These are phyloP conservation scores for Balansia obtecta DNA, from an alignment of 2,329 filamentous ascomycete species.

Conservation along the genomic window DNA sequence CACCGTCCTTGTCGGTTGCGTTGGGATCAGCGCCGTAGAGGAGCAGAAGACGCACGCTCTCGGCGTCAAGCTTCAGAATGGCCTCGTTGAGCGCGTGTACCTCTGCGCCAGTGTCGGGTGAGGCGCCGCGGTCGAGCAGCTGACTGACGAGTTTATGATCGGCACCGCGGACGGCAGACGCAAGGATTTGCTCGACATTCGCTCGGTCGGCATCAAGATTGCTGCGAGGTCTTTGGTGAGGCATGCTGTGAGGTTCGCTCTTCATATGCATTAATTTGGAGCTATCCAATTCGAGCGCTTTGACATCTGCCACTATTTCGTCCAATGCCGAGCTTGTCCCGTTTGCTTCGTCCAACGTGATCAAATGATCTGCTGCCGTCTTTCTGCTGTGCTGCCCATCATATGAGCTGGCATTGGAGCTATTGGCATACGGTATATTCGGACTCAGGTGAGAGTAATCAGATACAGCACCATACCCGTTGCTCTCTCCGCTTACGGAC, in stretches of 20 bases:
- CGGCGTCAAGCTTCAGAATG: constrained; percentile 35
- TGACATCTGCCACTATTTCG: constrained; percentile 19
- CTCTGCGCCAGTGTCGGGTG: constrained; percentile 34
- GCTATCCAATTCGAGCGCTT: constrained; percentile 27
- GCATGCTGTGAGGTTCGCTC: constrained; percentile 37
- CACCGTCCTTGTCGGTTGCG: constrained; percentile 30
- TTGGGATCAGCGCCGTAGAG: constrained; percentile 48
- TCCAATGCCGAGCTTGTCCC: constrained; percentile 12
- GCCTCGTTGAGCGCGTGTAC: constrained; percentile 40
- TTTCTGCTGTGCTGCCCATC: constrained; percentile 14
- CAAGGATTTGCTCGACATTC: constrained; percentile 33
- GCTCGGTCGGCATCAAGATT: constrained; percentile 27
- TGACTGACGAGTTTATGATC: constrained; percentile 46
- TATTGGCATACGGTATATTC: constrained; percentile 13
- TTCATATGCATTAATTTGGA: constrained; percentile 33
- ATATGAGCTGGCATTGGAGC: constrained; percentile 17
- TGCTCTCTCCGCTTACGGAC: constrained; percentile 9
- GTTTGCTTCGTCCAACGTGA: constrained; percentile 16
- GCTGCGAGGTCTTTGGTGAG: constrained; percentile 37
- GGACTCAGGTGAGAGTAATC: constrained; percentile 7
- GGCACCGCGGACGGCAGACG: constrained; percentile 41
- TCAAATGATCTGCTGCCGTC: constrained; percentile 15
- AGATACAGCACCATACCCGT: neutral
- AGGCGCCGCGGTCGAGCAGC: constrained; percentile 44
- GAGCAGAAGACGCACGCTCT: constrained; percentile 42